Evolutionary conservation across 495 filamentous ascomycete species (phyloP), one percentile per base, ranked within the genome.

Genomic region (Hapsidospora chrysogenum): DNA sequence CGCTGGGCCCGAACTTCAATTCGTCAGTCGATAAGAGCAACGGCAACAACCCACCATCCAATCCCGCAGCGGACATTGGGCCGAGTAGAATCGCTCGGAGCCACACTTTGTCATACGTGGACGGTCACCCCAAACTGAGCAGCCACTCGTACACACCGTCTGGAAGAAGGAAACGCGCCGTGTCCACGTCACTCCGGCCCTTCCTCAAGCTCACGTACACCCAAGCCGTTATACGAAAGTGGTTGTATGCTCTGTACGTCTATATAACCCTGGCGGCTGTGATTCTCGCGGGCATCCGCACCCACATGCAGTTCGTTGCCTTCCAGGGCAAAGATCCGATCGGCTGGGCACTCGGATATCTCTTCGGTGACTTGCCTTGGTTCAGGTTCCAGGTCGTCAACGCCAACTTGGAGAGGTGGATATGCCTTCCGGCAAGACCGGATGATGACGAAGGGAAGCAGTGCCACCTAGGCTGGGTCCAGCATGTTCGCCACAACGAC

Each of bases 261-360:
- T 93, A 93, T 50, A 29, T 61, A 3, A 66, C 70, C 23, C 69
- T 84, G 9, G 9, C 75, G 10, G 44, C 47, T 2, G 66, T 83
- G 36, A 71, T 85, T 36, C 51, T 89, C n/a, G 51, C 74, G 1
- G 77, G 74, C 2, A 66, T 96, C 31, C 71, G 84, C 16, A 58
- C 54, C 7, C 80, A 84, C 40, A 67, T 96, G 31, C 51, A 61
- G 26, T 53, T 58, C 31, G 58, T 63, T 19, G 85, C 84, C 14
- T 60, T 97, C 2, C 48, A 69, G 17, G 74, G 71, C 27, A 48
- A 70, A 28, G 89, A 97, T 42, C 86, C 89, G 0, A 68, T 97
- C 21, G 81, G 86, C 1, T 97, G 89, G 89, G 86, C 85, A 0
- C 52, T 93, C 3, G 77, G 79, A 2, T 97, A 97, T 51, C 54